Conservation (phyloP, 2,329 filamentous ascomycete species). For the Aspergillus fumigatus region DNA sequence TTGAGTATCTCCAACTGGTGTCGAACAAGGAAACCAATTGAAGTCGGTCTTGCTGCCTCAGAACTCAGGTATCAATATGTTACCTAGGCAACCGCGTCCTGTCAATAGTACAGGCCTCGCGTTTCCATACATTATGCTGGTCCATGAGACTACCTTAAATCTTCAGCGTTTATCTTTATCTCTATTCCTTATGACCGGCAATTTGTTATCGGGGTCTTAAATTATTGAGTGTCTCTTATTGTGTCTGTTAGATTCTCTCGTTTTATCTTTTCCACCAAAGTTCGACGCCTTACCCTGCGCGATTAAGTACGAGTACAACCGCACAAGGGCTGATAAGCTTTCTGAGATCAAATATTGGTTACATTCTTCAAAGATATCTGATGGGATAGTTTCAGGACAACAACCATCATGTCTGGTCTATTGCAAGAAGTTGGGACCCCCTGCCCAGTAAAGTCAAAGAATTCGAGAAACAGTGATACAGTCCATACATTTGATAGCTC, state of each 20-base stretch:
- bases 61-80: background rate
- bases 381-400: background rate
- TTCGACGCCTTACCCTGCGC: background rate
- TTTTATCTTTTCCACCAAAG: background rate
- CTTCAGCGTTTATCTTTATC: background rate
- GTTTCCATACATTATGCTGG: background rate
- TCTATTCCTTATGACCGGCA: background rate
- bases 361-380: background rate
- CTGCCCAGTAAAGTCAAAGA: constrained; percentile 25
- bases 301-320: background rate
- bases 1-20: background rate
- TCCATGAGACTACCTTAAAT: background rate
- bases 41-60: background rate
- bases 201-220: background rate
- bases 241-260: background rate
- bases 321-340: background rate
- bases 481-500: constrained; percentile 20
- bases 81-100: background rate
- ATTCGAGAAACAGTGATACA: constrained; percentile 15
- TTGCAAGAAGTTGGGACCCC: constrained; percentile 29
- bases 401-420: constrained; percentile 21
- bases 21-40: background rate
- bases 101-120: background rate
- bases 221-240: background rate
- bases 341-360: background rate